Base-by-base conservation (phyloP, 2,329 filamentous ascomycete species). In the Aurifilum marmelostoma region DNA sequence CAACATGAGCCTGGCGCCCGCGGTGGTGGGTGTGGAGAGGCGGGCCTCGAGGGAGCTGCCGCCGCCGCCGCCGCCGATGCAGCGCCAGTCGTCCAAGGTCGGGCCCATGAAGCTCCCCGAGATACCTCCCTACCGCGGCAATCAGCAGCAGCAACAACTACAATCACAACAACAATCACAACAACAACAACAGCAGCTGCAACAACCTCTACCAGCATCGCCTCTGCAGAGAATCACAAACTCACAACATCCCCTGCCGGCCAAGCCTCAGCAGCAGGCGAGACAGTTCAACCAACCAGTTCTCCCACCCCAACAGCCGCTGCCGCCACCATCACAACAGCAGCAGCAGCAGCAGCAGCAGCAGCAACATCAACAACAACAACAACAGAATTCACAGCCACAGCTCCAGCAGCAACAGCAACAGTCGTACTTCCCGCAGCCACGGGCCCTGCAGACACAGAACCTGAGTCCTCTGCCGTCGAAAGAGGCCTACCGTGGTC, bases 111-210 rank as follows among this genome's bases (percentile, higher is more conserved):
- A 76, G 14, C 76, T 88, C 2, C 81, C 85, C 0, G 85, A 88
- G 72, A 88, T 88, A 14, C 87, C 87, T 0, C 85, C 86, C 0
- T 88, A 82, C 72, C 81, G 84, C 18, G 84, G 83, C 1, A 75
- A 73, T 9, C 77, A 78, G 18, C 74, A 75, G 32, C 76, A 76
- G 21, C 69, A 74, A 3, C 74, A 73, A 24, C 73, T 76, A 34
- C 74, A 70, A 67, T 74, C 61, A 52, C 73, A 64, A 6, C 76
- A 76, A 21, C 68, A 73, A 4, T 74, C 73, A n/a, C 73, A 34
- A 8, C 34, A 34, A 34, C 34, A 34, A 8, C 34, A 34, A 77
- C 34, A 73, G 12, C 12, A 11, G 14, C 39, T 69, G 8, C 34
- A 34, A 68, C 74, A 64, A 54, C 73, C 66, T 5, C 70, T 68